Percentiles rank a stretch among this genome's conserved stretches.
These are phyloP conservation scores for Myotisia sp. DNA, from an alignment of 2,329 filamentous ascomycete genomes.

Conservation along the genomic window DNA sequence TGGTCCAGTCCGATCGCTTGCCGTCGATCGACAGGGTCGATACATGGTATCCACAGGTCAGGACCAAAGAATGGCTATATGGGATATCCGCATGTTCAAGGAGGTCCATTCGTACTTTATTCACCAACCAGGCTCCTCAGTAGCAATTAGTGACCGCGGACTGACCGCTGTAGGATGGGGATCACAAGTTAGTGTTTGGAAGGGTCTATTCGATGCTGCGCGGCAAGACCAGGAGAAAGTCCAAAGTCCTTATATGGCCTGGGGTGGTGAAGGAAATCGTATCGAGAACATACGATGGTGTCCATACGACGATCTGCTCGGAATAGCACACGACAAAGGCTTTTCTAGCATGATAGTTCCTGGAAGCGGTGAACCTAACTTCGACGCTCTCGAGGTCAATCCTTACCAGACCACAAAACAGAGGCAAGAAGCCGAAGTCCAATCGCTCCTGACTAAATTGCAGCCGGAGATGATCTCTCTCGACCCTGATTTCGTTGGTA, in stretches of 20 bases:
- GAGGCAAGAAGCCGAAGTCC: conserved; percentile 83
- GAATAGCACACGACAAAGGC: conserved; percentile 67
- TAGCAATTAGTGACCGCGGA: conserved; percentile 78
- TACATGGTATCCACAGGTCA: conserved; percentile 95
- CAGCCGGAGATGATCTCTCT: conserved; percentile 94
- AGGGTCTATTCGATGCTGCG: conserved; percentile 68
- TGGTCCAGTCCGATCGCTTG: conserved; percentile 73
- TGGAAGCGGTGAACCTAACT: conserved; percentile 93
- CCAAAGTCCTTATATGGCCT: conserved; percentile 79
- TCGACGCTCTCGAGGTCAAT: conserved; percentile 83
- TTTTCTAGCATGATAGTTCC: conserved; percentile 85
- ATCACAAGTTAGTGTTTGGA: conserved; percentile 80
- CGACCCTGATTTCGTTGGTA: conserved; percentile 82
- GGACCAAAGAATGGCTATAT: conserved; percentile 82
- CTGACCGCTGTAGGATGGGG: conserved; percentile 84
- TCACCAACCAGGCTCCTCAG: conserved; percentile 62
- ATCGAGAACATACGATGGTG: conserved; percentile 82
- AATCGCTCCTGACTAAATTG: conserved; percentile 79
- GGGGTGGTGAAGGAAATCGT: conserved; percentile 70
- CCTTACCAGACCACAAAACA: conserved; percentile 90
- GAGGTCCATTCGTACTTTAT: conserved; percentile 84
- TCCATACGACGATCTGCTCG: conserved; percentile 85
- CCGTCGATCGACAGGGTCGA: conserved; percentile 73
- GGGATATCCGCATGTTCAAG: conserved; percentile 89
- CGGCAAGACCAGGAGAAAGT: conserved; percentile 60